phyloP scores from a whole-genome alignment of 129 eudicot species.

The Apium graveolens region DNA sequence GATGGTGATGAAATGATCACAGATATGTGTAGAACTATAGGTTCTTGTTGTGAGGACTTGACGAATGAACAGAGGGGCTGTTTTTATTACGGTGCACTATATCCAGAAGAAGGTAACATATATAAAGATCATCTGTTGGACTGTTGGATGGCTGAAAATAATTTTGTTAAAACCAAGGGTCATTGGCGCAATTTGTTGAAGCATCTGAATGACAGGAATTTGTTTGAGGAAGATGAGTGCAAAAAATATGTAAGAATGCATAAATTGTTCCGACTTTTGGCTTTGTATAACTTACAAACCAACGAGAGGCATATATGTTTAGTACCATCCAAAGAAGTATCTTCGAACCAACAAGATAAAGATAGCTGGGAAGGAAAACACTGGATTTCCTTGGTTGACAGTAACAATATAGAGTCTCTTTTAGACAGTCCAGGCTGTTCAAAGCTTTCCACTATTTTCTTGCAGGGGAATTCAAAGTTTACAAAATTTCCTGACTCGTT shows the following conservation, averaged over 20 bases:
- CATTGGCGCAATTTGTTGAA: too few relatives aligned
- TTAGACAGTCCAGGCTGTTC: slow-evolving; percentile 21
- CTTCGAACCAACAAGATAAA: slow-evolving; percentile 12
- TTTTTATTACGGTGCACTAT: slow-evolving; percentile 10
- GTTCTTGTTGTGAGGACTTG: slow-evolving; percentile 26
- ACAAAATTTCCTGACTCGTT: slow-evolving; percentile 17
- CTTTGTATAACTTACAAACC: slow-evolving; percentile 14
- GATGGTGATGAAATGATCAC: slow-evolving; percentile 15
- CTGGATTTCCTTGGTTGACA: slow-evolving; percentile 25
- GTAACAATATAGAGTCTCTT: slow-evolving; percentile 9
- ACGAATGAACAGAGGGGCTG: slow-evolving; percentile 20
- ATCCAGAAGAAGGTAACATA: slow-evolving; percentile 26
- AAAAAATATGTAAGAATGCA: slow-evolving; percentile 16
- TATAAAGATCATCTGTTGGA: slow-evolving; percentile 18
- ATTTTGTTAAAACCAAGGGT: background rate
- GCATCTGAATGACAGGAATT: background rate
- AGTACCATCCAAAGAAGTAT: slow-evolving; percentile 14
- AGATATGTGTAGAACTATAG: slow-evolving; percentile 16
- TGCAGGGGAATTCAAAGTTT: slow-evolving; percentile 21
- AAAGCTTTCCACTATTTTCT: slow-evolving; percentile 22
- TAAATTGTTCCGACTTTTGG: background rate
- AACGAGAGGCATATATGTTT: slow-evolving; percentile 4
- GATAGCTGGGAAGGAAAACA: slow-evolving; percentile 19
- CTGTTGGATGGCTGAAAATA: slow-evolving; percentile 30
- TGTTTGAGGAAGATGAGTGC: slow-evolving; percentile 15